Evolutionary conservation across 805 yeast species (phyloP).

Genomic region (Saccharomycopsis babjevae): DNA sequence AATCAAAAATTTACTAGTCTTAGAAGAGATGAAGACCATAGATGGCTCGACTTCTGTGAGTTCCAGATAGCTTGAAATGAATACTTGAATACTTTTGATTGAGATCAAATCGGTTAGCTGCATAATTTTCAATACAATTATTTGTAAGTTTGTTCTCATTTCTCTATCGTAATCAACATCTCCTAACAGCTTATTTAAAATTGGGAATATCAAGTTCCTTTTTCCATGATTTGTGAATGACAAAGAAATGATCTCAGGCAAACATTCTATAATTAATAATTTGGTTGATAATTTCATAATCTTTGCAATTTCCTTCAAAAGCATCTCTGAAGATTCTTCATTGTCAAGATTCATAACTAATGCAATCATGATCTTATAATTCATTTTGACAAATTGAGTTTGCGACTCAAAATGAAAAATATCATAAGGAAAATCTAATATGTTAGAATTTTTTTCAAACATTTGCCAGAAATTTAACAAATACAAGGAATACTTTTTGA

Average conservation of each 20-base stretch:
- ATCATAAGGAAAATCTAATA: constrained; percentile 15
- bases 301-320: neutral
- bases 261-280: constrained; percentile 26
- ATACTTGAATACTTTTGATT: constrained; percentile 17
- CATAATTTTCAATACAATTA: constrained; percentile 31
- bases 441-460: neutral
- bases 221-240: constrained; percentile 33
- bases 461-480: constrained; percentile 11
- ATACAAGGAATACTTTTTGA: constrained; percentile 2
- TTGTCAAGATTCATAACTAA: neutral
- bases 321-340: neutral
- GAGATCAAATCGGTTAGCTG: constrained; percentile 31
- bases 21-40: constrained; percentile 4
- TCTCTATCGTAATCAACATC: neutral
- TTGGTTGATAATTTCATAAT: neutral
- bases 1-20: constrained; percentile 9
- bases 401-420: constrained; percentile 30
- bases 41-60: neutral
- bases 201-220: constrained; percentile 26
- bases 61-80: neutral
- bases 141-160: constrained; percentile 6
- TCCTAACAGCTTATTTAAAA: constrained; percentile 15
- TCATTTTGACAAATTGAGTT: constrained; percentile 26
- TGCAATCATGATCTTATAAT: constrained; percentile 29
- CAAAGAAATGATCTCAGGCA: constrained; percentile 34